Base-by-base conservation (phyloP, 2,329 filamentous ascomycete genomes). In the Trichoderma guizhouense region DNA sequence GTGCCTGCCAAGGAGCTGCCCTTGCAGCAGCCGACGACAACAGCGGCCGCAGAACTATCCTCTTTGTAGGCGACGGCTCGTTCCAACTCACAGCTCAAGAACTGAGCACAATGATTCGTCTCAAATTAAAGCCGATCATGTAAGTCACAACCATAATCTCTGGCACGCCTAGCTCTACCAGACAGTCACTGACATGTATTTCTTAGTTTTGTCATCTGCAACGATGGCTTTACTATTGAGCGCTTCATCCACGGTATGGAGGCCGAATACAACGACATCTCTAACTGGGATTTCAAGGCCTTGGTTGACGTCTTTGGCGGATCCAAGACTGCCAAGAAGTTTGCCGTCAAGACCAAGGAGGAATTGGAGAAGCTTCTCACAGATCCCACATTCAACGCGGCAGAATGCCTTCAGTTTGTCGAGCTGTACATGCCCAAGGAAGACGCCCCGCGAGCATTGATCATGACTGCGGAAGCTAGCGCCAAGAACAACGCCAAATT, bases 161-260 rank as follows among this genome's bases (percentile, higher is more conserved):
- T 2, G 15, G 7, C 18, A 14, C 18, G 3, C 7, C 12, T 18
- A 39, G 28, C 47, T 32, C 18, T 24, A 28, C 14, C 15, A 26
- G 26, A 18, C 28, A 11, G 24, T 21, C 15, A 26, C 34, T 63
- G 62, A 76, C 80, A 73, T 81, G 71, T 55, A 12, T 70, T 26
- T 60, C n/a, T 24, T 12, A 89, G 88, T 74, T 95, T 97, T 79
- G 86, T 96, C 74, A 91, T 97, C 75, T 94, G 92, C 86, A 97
- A 97, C 79, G 89, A 95, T 53, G 94, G 94, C 12, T 97, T 93
- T 83, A 96, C 94, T 11, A 96, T 97, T 79, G 94, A 97, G 83
- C 90, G 94, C 34, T 92, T 89, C 80, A 97, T 97, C 77, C 94
- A 97, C 81, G 93, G 93, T 68, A 92, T 92, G 89, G 85, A 94